Conservation (phyloP, 2,329 filamentous ascomycete species). For the Hypocrella siamensis region DNA sequence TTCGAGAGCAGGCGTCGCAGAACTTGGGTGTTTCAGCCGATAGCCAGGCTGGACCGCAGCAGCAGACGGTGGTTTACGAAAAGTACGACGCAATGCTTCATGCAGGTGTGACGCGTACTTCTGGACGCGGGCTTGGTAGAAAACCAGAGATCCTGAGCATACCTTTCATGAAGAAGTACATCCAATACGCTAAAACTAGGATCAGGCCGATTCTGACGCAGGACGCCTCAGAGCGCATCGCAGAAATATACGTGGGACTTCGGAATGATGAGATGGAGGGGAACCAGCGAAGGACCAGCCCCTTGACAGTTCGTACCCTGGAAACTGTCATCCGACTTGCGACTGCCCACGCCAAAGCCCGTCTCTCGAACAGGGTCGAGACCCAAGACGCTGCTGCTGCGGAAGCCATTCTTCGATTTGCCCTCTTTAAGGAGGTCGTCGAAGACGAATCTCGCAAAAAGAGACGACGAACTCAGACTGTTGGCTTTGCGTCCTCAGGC, state of each 20-base stretch:
- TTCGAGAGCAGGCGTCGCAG: conserved; percentile 75
- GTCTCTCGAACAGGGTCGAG: conserved; percentile 76
- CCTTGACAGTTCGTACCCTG: conserved; percentile 90
- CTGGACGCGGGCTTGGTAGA: conserved; percentile 57
- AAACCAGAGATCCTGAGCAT: conserved; percentile 85
- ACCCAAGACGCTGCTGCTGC: conserved; percentile 78
- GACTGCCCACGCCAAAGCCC: conserved; percentile 86
- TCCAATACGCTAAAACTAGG: conserved; percentile 90
- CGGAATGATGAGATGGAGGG: conserved; percentile 93
- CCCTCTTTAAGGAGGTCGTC: conserved; percentile 91
- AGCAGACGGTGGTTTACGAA: conserved; percentile 78
- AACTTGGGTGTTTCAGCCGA: conserved; percentile 77
- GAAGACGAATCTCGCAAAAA: conserved; percentile 68
- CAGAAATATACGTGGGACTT: conserved; percentile 77
- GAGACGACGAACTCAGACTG: conserved; percentile 52
- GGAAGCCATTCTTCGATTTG: conserved; percentile 81
- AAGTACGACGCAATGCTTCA: conserved; percentile 96
- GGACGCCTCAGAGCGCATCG: conserved; percentile 81
- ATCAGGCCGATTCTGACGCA: conserved; percentile 83
- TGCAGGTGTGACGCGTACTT: conserved; percentile 66
- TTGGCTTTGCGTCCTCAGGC: conserved; percentile 41
- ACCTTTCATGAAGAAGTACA: conserved; percentile 98
- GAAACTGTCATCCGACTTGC: conserved; percentile 97
- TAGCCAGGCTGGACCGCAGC: conserved; percentile 54
- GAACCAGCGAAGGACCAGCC: conserved; percentile 83